Percentiles rank a stretch among this genome's conserved stretches.
phyloP scores from a whole-genome alignment of 2,329 filamentous ascomycete species.

The Clarireedia homoeocarpa region DNA sequence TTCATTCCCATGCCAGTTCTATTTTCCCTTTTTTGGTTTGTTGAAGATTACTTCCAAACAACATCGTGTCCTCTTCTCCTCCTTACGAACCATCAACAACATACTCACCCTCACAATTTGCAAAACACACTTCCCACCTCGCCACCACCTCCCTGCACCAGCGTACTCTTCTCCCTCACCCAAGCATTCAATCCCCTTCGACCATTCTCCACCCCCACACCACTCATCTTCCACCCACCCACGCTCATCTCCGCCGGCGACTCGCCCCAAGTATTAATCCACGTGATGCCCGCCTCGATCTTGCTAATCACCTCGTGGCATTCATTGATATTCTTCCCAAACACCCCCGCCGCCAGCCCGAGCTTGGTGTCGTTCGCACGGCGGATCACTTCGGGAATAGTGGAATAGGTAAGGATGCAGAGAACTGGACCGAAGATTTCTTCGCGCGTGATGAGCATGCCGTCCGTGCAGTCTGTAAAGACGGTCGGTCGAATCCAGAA shows the following conservation, averaged over 20 bases:
- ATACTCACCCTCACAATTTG: slow-evolving; percentile 35
- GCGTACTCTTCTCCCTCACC: slow-evolving; percentile 79
- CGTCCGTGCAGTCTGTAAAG: slow-evolving; percentile 78
- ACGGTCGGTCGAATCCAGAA: slow-evolving; percentile 81
- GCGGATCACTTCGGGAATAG: slow-evolving; percentile 58
- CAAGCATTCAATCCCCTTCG: slow-evolving; percentile 71
- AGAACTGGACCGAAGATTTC: slow-evolving; percentile 90
- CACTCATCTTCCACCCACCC: slow-evolving; percentile 87
- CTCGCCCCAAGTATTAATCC: slow-evolving; percentile 94
- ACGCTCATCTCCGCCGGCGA: slow-evolving; percentile 87
- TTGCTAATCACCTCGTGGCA: slow-evolving; percentile 65
- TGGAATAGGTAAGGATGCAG: slow-evolving; percentile 67
- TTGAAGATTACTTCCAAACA: no score
- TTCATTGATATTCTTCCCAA: slow-evolving; percentile 64
- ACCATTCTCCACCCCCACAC: slow-evolving; percentile 82
- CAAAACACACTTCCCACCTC: slow-evolving; percentile 65
- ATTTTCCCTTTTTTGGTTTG: no score
- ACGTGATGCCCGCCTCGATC: slow-evolving; percentile 79
- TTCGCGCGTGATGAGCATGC: slow-evolving; percentile 71
- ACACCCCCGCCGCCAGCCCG: slow-evolving; percentile 77
- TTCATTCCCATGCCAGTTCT: no score
- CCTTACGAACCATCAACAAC: not conserved
- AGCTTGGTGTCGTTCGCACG: slow-evolving; percentile 72
- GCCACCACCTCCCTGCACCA: slow-evolving; percentile 65
- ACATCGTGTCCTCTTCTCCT: not conserved